Evolutionary conservation across 2,329 filamentous ascomycete genomes (phyloP).

Genomic region (Neopestalotiopsis sp.): DNA sequence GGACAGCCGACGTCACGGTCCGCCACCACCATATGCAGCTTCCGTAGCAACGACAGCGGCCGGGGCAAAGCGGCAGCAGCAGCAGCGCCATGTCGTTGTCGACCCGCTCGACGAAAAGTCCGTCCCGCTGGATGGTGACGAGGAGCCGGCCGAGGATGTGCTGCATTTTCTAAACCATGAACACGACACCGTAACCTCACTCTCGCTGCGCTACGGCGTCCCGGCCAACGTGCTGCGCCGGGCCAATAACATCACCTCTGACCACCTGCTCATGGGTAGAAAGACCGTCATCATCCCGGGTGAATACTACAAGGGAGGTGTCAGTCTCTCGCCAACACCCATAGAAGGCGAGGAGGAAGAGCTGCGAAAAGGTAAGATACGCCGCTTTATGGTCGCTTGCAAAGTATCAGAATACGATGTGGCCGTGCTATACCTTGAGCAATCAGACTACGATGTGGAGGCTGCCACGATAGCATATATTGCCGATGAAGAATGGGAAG

Average conservation of each 20-base stretch:
- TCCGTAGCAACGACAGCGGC: slow-evolving; percentile 28
- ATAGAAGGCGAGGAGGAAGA: slow-evolving; percentile 79
- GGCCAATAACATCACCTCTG: slow-evolving; percentile 73
- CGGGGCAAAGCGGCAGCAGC: background rate
- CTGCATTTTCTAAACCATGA: slow-evolving; percentile 76
- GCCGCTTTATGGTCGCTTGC: slow-evolving; percentile 80
- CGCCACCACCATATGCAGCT: slow-evolving; percentile 48
- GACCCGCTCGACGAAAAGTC: slow-evolving; percentile 36
- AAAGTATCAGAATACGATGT: slow-evolving; percentile 81
- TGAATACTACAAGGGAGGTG: slow-evolving; percentile 69
- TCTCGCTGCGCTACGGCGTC: slow-evolving; percentile 75
- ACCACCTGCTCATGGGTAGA: slow-evolving; percentile 73
- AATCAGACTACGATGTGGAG: slow-evolving; percentile 70
- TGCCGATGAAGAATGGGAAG: slow-evolving; percentile 80
- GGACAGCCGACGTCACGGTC: slow-evolving; percentile 30
- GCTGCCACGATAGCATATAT: slow-evolving; percentile 67
- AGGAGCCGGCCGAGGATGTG: slow-evolving; percentile 61
- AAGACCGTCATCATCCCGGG: slow-evolving; percentile 75
- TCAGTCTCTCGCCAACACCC: slow-evolving; percentile 72
- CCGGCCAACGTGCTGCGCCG: slow-evolving; percentile 66
- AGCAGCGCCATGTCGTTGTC: background rate
- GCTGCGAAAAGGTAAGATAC: slow-evolving; percentile 70
- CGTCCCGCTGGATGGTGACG: slow-evolving; percentile 30
- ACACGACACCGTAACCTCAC: slow-evolving; percentile 70
- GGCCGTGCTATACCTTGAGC: slow-evolving; percentile 76